Percentiles rank a stretch among this genome's conserved stretches.
phyloP scores from a whole-genome alignment of 2,329 filamentous ascomycete genomes.

The Paraconiothyrium sp. region DNA sequence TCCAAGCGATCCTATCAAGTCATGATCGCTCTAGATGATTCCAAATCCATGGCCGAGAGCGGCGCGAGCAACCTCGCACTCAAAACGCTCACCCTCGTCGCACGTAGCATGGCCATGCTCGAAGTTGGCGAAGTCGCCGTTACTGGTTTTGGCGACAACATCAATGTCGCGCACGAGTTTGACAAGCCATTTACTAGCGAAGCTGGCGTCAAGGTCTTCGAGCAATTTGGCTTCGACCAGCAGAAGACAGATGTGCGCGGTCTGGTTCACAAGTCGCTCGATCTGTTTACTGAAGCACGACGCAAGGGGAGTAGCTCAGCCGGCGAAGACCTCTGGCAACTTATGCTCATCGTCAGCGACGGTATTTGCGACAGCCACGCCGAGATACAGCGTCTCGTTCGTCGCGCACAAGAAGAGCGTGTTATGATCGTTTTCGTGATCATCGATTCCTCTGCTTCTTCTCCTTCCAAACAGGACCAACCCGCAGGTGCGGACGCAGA shows the following conservation, averaged over 20 bases:
- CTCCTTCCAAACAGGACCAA: slow-evolving; percentile 16
- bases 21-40: slow-evolving; percentile 96
- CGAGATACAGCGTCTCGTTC: slow-evolving; percentile 79
- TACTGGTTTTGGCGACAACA: slow-evolving; percentile 84
- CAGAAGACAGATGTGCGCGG: slow-evolving; percentile 84
- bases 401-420: slow-evolving; percentile 88
- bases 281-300: slow-evolving; percentile 81
- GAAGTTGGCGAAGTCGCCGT: slow-evolving; percentile 95
- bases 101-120: slow-evolving; percentile 86
- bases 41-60: slow-evolving; percentile 88
- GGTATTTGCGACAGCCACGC: slow-evolving; percentile 93
- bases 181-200: slow-evolving; percentile 82
- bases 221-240: slow-evolving; percentile 85
- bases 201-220: slow-evolving; percentile 83
- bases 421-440: slow-evolving; percentile 99
- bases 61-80: slow-evolving; percentile 83
- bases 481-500: slow-evolving; percentile 23
- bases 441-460: slow-evolving; percentile 69
- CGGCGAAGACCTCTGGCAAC: slow-evolving; percentile 85
- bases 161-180: slow-evolving; percentile 87
- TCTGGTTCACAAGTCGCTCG: slow-evolving; percentile 79
- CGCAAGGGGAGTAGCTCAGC: slow-evolving; percentile 61
- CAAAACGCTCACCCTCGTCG: slow-evolving; percentile 91
- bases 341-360: slow-evolving; percentile 92
- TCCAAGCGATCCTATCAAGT: slow-evolving; percentile 97